Base-by-base conservation (phyloP, 345 rosid genomes). In the Eucalyptus curtisii region DNA sequence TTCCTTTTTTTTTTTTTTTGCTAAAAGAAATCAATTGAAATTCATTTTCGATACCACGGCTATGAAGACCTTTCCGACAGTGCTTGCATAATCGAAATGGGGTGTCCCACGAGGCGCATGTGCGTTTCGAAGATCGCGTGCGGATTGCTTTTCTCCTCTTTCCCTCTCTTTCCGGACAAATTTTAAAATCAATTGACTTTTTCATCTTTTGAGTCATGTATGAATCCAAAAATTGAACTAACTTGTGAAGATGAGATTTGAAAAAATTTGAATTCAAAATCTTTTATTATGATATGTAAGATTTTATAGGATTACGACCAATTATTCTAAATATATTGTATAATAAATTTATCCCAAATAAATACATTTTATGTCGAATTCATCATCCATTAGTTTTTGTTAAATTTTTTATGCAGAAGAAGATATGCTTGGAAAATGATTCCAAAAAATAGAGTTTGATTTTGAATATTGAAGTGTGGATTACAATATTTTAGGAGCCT, bases 211-310 rank as follows among this genome's bases (percentile, higher is more conserved):
- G 25, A n/a, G 33, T 64, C 31, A 7, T 8, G 10, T 64, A n/a
- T 64, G 11, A 7, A 64, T 64, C 40, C 37, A 14, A 64, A 64
- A 64, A 64, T 14, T n/a, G 15, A 64, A 27, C 68, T 5, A 13
- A n/a, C 40, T 0, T 7, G 2, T 13, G 0, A 15, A 14, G 1
- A 10, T 1, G 1, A 9, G 2, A 14, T 64, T 13, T 27, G 16
- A 12, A 59, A 59, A 11, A 8, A 27, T 61, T 61, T 30, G 8
- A 61, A 61, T 61, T 57, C 4, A 30, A 7, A 30, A 3, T 4
- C 31, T 1, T 30, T 13, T 12, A 13, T 27, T 57, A 4, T 25
- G 3, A 57, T 13, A 59, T 13, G 16, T 5, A 30, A 25, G 4
- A 59, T 27, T 13, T 27, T 2, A 30, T 27, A 30, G 15, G 15